Evolutionary conservation across 768 basidiomycete species (phyloP).

Genomic region (Sporobolomyces pararoseus): DNA sequence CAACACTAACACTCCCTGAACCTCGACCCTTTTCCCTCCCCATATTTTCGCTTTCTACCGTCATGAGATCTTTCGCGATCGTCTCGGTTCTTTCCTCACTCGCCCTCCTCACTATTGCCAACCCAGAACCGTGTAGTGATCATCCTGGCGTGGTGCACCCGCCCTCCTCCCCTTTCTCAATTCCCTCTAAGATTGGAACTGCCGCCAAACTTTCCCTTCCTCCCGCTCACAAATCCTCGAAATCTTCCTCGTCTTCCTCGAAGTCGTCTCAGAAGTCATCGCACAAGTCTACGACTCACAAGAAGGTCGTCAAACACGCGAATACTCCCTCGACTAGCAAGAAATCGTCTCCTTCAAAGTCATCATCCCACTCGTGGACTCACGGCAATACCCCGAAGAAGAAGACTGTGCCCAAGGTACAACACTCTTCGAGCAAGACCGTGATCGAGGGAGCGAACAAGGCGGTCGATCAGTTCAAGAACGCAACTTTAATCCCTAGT

Average conservation of each 20-base stretch:
- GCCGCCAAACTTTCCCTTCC: conserved; percentile 7
- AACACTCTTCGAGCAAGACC: conserved; percentile 14
- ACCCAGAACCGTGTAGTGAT: conserved; percentile 34
- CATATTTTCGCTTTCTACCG: background rate
- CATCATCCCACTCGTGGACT: background rate
- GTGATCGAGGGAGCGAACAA: conserved; percentile 15
- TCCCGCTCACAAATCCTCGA: background rate
- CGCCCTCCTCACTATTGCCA: conserved; percentile 18
- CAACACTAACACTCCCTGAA: no score
- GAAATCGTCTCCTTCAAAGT: no score
- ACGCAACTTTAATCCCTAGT: conserved; percentile 21
- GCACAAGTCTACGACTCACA: background rate
- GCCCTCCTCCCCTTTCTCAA: background rate
- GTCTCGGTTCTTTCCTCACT: conserved; percentile 23
- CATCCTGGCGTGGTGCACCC: conserved; percentile 32
- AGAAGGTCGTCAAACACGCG: background rate
- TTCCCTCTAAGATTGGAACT: conserved; percentile 8
- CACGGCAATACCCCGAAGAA: conserved; percentile 3
- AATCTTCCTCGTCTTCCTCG: background rate
- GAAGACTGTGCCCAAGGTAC: conserved; percentile 31
- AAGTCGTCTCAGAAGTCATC: background rate
- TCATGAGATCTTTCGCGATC: conserved; percentile 22
- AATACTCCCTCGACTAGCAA: background rate
- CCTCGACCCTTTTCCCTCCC: background rate
- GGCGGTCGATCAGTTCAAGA: conserved; percentile 27